Evolutionary conservation across 148 eudicot species (phyloP), one percentile per base, ranked within the genome.

Genomic region (Rhododendron mucronatum): DNA sequence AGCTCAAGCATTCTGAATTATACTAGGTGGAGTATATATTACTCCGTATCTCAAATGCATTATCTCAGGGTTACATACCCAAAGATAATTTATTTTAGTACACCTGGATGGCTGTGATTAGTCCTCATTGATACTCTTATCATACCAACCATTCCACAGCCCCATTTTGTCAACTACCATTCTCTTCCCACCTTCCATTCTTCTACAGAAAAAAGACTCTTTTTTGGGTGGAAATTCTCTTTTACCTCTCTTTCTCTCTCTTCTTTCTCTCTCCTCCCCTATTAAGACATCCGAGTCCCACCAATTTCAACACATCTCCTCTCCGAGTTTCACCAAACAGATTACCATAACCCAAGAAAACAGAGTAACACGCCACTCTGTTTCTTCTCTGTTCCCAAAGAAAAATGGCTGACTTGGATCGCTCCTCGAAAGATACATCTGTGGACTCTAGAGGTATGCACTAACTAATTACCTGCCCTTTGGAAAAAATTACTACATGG

Each of bases 391-490:
- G 26, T 77, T 77, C 26, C 48, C 7, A 0, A 2, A 47, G 82
- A 79, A 79, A 47, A 3, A 79, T 79, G 82, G 82, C 82, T 45
- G 82, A 79, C 82, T 48, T 48, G 57, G 82, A 48, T 79, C 57
- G 33, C 82, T 79, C 59, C 18, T 47, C 82, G 30, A 15, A 79
- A 79, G 82, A 79, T 48, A 23, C 82, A n/a, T 79, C 57, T 48
- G 57, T 2, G 16, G 82, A 79, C 57, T 79, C 82, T 4, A 48
- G 57, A 79, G 82, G 82, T 79, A 79, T 48, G 15, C 1, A 7
- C 26, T 13, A 23, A 45, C 3, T 21, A 77, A 78, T 48, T 41
- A 44, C 51, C 51, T 12, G 28, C 53, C 51, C 45, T 41, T 55
- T 4, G 61, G 61, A 4, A 8, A 63, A 12, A 79, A 45, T 45